Conservation (phyloP, 441 rosid genomes). For the Syzygium malaccense region DNA sequence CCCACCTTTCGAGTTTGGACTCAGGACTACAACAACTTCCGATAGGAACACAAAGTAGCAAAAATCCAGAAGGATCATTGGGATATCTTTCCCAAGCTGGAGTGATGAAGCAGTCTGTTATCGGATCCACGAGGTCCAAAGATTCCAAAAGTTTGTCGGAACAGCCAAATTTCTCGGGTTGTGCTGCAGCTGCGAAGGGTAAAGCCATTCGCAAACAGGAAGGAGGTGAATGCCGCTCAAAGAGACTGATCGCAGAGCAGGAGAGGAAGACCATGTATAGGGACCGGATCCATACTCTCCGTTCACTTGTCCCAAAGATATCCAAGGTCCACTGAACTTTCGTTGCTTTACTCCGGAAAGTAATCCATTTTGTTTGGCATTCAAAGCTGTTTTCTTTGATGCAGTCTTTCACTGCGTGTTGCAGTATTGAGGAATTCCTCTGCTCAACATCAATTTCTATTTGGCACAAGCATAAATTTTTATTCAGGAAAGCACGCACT, state of each 20-base stretch:
- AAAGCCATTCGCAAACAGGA: constrained; percentile 12
- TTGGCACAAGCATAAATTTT: not conserved
- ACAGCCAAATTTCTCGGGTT: constrained; percentile 1
- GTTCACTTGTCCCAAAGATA: constrained; percentile 64
- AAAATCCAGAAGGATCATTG: constrained; percentile 36
- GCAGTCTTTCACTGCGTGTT: not conserved
- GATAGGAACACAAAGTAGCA: constrained; percentile 3
- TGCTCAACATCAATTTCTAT: not conserved
- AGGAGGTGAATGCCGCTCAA: constrained; percentile 35
- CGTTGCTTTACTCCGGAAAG: not conserved
- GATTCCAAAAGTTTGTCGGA: constrained; percentile 7
- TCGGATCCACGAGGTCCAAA: constrained; percentile 6
- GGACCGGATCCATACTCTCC: constrained; percentile 39
- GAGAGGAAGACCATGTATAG: constrained; percentile 52
- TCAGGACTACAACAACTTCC: constrained; percentile 17
- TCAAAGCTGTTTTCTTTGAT: not conserved
- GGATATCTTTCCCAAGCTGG: constrained; percentile 10
- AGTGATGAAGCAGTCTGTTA: constrained; percentile 12
- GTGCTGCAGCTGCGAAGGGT: not conserved
- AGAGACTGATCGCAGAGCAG: constrained; percentile 69
- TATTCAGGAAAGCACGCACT: not conserved
- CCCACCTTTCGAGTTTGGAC: constrained; percentile 12
- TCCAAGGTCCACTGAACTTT: constrained; percentile 40
- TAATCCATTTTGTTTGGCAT: not conserved
- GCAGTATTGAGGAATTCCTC: not conserved